Conservation (phyloP, 2,329 filamentous ascomycete genomes). For the Beauveria medogensis region DNA sequence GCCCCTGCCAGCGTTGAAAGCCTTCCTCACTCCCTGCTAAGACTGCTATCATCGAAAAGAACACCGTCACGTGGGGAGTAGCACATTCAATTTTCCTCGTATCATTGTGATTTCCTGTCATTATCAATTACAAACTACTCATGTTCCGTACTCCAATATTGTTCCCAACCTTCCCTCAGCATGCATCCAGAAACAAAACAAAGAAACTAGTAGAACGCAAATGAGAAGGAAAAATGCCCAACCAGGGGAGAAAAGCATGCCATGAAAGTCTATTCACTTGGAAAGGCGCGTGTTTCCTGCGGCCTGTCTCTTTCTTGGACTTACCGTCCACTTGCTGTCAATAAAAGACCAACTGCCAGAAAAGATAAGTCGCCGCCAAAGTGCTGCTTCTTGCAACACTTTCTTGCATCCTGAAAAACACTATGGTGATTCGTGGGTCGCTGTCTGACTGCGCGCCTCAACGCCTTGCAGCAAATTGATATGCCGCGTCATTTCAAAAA, state of each 20-base stretch:
- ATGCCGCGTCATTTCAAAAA: neutral
- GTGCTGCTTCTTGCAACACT: neutral
- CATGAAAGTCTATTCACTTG: neutral
- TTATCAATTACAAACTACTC: slow-evolving; percentile 9
- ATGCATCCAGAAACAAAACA: neutral
- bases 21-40: neutral
- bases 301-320: neutral
- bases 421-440: neutral
- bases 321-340: neutral
- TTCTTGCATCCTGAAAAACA: neutral
- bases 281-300: neutral
- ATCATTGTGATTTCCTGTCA: slow-evolving; percentile 2
- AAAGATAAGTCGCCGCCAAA: neutral
- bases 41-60: too few species aligned
- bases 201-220: neutral
- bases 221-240: neutral
- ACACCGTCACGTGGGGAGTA: neutral
- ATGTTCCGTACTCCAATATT: slow-evolving; percentile 3
- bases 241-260: neutral
- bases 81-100: neutral
- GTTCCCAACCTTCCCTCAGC: neutral
- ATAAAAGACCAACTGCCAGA: neutral
- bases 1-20: too few species aligned
- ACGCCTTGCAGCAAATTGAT: neutral
- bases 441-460: neutral